phyloP scores from a whole-genome alignment of 2,329 filamentous ascomycete genomes.

The Microcyclosporella mali region DNA sequence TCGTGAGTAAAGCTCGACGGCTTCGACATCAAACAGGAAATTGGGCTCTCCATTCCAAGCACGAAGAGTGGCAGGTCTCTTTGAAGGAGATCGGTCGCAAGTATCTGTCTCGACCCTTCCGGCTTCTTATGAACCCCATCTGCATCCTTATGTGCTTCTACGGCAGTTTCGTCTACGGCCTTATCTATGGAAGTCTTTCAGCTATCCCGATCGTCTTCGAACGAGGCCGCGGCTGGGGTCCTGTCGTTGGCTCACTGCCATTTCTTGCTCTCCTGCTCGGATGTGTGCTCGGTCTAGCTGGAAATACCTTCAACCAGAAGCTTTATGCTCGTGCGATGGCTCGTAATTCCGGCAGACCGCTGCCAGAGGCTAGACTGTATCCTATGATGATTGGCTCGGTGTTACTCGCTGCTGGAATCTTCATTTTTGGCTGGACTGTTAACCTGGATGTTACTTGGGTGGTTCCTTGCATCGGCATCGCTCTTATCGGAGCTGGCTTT shows the following conservation, averaged over 20 bases:
- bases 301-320: slow-evolving; percentile 42
- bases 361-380: slow-evolving; percentile 29
- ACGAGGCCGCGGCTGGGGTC: slow-evolving; percentile 36
- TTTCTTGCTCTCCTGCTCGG: slow-evolving; percentile 41
- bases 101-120: slow-evolving; percentile 33
- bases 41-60: slow-evolving; percentile 34
- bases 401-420: slow-evolving; percentile 37
- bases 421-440: slow-evolving; percentile 39
- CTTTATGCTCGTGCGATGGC: slow-evolving; percentile 32
- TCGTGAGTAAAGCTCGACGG: background rate
- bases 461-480: slow-evolving; percentile 33
- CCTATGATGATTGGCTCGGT: slow-evolving; percentile 40
- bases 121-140: background rate
- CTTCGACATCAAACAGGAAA: slow-evolving; percentile 19
- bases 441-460: slow-evolving; percentile 34
- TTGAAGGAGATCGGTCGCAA: slow-evolving; percentile 34
- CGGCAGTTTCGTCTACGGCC: slow-evolving; percentile 35
- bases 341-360: slow-evolving; percentile 25
- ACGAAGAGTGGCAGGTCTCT: slow-evolving; percentile 37
- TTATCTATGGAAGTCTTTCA: slow-evolving; percentile 41
- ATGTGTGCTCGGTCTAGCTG: slow-evolving; percentile 30
- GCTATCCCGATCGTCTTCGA: slow-evolving; percentile 41
- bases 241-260: slow-evolving; percentile 37
- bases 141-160: background rate
- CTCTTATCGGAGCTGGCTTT: background rate